These are phyloP conservation scores for Juglanconis oblonga DNA, from an alignment of 2,329 filamentous ascomycete species.

Conservation along the genomic window DNA sequence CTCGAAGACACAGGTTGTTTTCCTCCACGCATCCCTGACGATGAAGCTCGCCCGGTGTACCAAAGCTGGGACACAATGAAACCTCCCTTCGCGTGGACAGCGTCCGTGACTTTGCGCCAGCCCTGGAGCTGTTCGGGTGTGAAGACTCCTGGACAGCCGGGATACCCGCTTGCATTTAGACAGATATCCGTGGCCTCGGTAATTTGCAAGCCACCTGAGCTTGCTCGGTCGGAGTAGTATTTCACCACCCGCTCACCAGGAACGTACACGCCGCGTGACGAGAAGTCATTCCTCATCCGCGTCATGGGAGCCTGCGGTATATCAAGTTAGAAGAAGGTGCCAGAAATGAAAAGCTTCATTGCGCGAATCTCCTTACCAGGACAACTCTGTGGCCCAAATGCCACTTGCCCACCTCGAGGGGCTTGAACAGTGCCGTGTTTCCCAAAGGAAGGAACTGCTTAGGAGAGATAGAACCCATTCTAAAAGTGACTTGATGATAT, in stretches of 20 bases:
- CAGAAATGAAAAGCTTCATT: neutral
- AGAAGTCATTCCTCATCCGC: constrained; percentile 28
- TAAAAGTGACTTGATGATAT: neutral
- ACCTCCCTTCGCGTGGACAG: constrained; percentile 56
- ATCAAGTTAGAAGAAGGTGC: neutral
- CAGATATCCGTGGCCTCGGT: constrained; percentile 31
- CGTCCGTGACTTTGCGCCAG: constrained; percentile 50
- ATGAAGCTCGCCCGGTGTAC: constrained; percentile 31
- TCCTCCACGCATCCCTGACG: constrained; percentile 16
- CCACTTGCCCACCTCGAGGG: constrained; percentile 31
- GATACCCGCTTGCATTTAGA: constrained; percentile 26
- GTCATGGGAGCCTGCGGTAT: constrained; percentile 25
- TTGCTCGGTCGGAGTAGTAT: constrained; percentile 32
- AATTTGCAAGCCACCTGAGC: constrained; percentile 27
- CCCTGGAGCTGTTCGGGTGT: constrained; percentile 27
- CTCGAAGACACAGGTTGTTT: constrained; percentile 9
- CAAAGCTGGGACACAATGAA: constrained; percentile 59
- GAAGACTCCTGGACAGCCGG: constrained; percentile 29
- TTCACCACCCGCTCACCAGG: constrained; percentile 27
- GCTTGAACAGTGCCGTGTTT: constrained; percentile 31
- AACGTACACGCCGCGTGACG: constrained; percentile 32
- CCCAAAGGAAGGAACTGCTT: constrained; percentile 16
- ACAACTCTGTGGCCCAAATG: constrained; percentile 35
- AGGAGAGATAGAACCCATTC: constrained; percentile 12
- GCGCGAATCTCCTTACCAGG: constrained; percentile 24